Conservation (phyloP, 192 early-diverging fungal species). For the Entomortierella parvispora region DNA sequence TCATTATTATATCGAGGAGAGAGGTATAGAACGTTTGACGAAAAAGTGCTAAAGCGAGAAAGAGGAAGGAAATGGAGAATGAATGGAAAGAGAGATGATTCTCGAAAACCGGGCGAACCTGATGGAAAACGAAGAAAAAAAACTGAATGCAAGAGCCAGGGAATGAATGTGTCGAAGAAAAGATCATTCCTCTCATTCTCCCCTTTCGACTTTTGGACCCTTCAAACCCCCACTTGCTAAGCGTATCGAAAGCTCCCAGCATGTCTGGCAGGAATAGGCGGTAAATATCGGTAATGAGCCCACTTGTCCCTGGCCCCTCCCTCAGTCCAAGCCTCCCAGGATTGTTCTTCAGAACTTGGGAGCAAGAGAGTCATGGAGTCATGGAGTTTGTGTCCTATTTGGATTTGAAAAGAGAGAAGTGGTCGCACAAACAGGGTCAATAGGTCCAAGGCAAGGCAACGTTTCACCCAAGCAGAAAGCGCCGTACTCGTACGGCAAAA, state of each 20-base stretch:
- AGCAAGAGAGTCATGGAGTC: background rate
- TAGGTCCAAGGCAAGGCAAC: background rate
- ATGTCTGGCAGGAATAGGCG: too few species aligned
- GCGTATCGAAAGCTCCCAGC: too few species aligned
- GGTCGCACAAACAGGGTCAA: background rate
- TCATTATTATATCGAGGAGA: conserved; percentile 8
- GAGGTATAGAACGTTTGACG: too few species aligned
- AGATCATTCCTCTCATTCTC: background rate
- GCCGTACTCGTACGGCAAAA: too few species aligned
- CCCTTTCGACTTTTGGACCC: conserved; percentile 1
- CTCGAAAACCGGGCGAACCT: background rate
- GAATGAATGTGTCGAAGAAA: background rate
- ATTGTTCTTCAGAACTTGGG: too few species aligned
- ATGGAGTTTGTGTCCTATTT: background rate
- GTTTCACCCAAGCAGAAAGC: too few species aligned
- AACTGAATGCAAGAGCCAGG: background rate
- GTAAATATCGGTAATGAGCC: too few species aligned
- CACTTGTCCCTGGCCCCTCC: too few species aligned
- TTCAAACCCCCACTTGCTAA: background rate
- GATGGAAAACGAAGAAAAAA: conserved; percentile 3
- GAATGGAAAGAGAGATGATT: conserved; percentile 4
- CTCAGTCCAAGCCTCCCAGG: too few species aligned
- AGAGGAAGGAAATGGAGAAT: background rate
- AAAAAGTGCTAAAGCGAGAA: background rate
- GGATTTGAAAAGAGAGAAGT: background rate